These are phyloP conservation scores for Jamesozyma hellenica DNA, from an alignment of 805 yeast genomes.

Conservation along the genomic window DNA sequence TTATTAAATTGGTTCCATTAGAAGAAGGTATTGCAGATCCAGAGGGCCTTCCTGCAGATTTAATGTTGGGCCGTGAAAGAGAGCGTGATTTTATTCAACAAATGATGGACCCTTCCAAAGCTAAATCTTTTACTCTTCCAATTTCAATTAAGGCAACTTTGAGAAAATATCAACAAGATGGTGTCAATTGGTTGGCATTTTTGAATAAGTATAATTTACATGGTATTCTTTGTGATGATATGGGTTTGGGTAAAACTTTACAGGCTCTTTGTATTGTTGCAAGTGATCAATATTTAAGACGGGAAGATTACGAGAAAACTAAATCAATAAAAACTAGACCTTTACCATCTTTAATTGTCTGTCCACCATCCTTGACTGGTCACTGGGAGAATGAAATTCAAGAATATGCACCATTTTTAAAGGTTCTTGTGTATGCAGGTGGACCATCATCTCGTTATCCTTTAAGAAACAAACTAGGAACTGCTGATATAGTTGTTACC, in stretches of 20 bases:
- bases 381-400: conserved; percentile 96
- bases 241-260: conserved; percentile 96
- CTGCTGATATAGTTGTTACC: conserved; percentile 80
- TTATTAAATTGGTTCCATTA: conserved; percentile 87
- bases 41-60: conserved; percentile 72
- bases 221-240: conserved; percentile 97
- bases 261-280: conserved; percentile 96
- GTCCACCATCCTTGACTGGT: conserved; percentile 97
- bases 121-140: conserved; percentile 79
- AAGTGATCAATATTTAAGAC: conserved; percentile 84
- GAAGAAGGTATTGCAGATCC: conserved; percentile 98
- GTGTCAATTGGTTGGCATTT: conserved; percentile 96
- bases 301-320: conserved; percentile 53
- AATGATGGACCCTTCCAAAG: conserved; percentile 94
- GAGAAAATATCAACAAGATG: conserved; percentile 94
- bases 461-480: conserved; percentile 41
- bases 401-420: conserved; percentile 81
- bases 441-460: conserved; percentile 63
- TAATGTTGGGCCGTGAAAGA: conserved; percentile 79
- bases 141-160: conserved; percentile 86
- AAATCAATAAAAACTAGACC: conserved; percentile 55
- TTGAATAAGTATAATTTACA: conserved; percentile 89
- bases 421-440: conserved; percentile 85
- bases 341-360: conserved; percentile 76
- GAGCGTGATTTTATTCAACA: conserved; percentile 92